These are phyloP conservation scores for Blastocystis sp. DNA, from an alignment of 352 stramenopile genomes.

Conservation along the genomic window DNA sequence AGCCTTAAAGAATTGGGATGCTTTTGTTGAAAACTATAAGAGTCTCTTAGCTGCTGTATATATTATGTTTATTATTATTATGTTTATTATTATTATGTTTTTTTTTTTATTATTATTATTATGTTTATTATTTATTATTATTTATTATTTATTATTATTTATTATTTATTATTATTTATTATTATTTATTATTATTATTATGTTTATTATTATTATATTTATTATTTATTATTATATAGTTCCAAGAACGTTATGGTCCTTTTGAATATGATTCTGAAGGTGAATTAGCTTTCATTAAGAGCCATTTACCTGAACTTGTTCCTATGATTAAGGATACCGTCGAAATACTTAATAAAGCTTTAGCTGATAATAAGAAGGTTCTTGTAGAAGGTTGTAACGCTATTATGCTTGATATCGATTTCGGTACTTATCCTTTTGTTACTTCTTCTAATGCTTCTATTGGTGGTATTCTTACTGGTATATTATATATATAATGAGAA, in stretches of 20 bases:
- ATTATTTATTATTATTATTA: slow-evolving; percentile 32
- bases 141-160: slow-evolving; percentile 23
- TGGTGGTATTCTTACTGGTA: slow-evolving; percentile 80
- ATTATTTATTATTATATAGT: slow-evolving; percentile 18
- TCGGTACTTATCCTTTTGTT: slow-evolving; percentile 96
- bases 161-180: slow-evolving; percentile 17
- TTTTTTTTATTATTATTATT: too few species aligned
- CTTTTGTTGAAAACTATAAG: slow-evolving; percentile 49
- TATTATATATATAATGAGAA: too few species aligned
- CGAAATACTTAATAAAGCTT: slow-evolving; percentile 78
- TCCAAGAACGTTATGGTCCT: slow-evolving; percentile 50
- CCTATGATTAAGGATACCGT: slow-evolving; percentile 79
- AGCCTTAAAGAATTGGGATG: slow-evolving; percentile 62
- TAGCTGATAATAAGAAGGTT: slow-evolving; percentile 79
- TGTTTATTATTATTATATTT: neutral
- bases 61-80: neutral
- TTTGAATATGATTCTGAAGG: slow-evolving; percentile 55
- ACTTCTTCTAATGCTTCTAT: slow-evolving; percentile 91
- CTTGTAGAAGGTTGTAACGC: slow-evolving; percentile 94
- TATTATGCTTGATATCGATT: slow-evolving; percentile 98
- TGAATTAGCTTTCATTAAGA: slow-evolving; percentile 60
- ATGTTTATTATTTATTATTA: too few species aligned
- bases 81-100: slow-evolving; percentile 24
- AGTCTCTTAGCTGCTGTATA: slow-evolving; percentile 36
- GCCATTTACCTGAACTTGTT: slow-evolving; percentile 52